Percentiles rank a stretch among this genome's conserved stretches.
Evolutionary conservation across 768 basidiomycete genomes (phyloP).

Genomic region (Trametes elegans): DNA sequence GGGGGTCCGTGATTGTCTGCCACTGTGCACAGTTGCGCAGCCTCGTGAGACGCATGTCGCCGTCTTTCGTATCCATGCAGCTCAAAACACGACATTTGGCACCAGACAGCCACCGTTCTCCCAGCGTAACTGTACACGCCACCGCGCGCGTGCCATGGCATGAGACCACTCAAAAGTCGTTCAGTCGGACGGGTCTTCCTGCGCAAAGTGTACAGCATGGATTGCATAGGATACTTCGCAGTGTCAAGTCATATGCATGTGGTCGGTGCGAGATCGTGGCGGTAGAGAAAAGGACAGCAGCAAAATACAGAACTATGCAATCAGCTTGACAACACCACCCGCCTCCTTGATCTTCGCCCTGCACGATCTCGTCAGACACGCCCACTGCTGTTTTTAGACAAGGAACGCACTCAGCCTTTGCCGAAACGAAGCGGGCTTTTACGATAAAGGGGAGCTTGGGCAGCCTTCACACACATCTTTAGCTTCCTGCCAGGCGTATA

Average conservation of each 20-base stretch:
- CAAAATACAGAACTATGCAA: slow-evolving; percentile 61
- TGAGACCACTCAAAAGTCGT: no score
- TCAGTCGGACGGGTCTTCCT: neutral
- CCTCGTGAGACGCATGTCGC: slow-evolving; percentile 9
- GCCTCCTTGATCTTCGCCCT: slow-evolving; percentile 87
- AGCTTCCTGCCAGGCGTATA: neutral
- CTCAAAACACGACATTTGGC: neutral
- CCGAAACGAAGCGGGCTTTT: slow-evolving; percentile 95
- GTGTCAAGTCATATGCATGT: slow-evolving; percentile 33
- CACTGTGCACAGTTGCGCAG: neutral
- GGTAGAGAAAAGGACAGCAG: slow-evolving; percentile 23
- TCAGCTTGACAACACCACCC: slow-evolving; percentile 89
- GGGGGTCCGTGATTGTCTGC: neutral
- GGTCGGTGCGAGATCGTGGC: slow-evolving; percentile 17
- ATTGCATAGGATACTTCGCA: slow-evolving; percentile 30
- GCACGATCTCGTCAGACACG: slow-evolving; percentile 13
- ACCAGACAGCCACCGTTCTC: neutral
- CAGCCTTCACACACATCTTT: slow-evolving; percentile 45
- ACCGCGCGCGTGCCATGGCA: no score
- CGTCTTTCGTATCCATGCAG: slow-evolving; percentile 1
- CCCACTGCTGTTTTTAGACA: neutral
- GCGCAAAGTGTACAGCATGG: slow-evolving; percentile 23
- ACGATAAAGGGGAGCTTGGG: slow-evolving; percentile 94
- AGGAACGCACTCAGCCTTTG: slow-evolving; percentile 68
- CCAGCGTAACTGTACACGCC: no score